These are phyloP conservation scores for Starmerella floricola DNA, from an alignment of 805 yeast species.

Conservation along the genomic window DNA sequence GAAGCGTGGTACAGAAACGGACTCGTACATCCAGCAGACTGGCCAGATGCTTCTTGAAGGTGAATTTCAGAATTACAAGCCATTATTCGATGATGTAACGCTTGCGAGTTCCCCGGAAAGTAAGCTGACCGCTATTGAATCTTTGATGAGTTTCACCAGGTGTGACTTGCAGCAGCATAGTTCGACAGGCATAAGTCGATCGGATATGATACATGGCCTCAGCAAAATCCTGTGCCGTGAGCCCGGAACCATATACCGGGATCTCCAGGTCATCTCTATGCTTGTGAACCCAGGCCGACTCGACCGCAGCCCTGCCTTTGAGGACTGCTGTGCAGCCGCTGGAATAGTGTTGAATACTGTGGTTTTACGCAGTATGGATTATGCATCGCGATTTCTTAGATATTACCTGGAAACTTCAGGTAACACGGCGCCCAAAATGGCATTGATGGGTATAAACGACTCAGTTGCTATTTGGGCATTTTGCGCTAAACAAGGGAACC, in stretches of 20 bases:
- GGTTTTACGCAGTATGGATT: slow-evolving; percentile 22
- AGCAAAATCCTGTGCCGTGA: slow-evolving; percentile 25
- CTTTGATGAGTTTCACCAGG: slow-evolving; percentile 14
- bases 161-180: slow-evolving; percentile 3
- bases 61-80: slow-evolving; percentile 18
- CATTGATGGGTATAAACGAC: slow-evolving; percentile 23
- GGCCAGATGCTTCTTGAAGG: slow-evolving; percentile 26
- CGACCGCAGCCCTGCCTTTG: slow-evolving; percentile 28
- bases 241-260: slow-evolving; percentile 28
- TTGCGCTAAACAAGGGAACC: slow-evolving; percentile 23
- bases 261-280: slow-evolving; percentile 28
- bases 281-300: slow-evolving; percentile 26
- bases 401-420: slow-evolving; percentile 21
- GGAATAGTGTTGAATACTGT: slow-evolving; percentile 20
- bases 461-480: slow-evolving; percentile 24
- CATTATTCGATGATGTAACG: slow-evolving; percentile 20
- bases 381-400: slow-evolving; percentile 22
- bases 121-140: slow-evolving; percentile 16
- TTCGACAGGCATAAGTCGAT: slow-evolving; percentile 19
- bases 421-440: slow-evolving; percentile 17
- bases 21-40: slow-evolving; percentile 25
- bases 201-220: slow-evolving; percentile 29
- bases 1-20: slow-evolving; percentile 28
- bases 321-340: slow-evolving; percentile 31
- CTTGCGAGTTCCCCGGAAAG: slow-evolving; percentile 14